These are phyloP conservation scores for Hericium erinaceus DNA, from an alignment of 768 basidiomycete species.

Conservation along the genomic window DNA sequence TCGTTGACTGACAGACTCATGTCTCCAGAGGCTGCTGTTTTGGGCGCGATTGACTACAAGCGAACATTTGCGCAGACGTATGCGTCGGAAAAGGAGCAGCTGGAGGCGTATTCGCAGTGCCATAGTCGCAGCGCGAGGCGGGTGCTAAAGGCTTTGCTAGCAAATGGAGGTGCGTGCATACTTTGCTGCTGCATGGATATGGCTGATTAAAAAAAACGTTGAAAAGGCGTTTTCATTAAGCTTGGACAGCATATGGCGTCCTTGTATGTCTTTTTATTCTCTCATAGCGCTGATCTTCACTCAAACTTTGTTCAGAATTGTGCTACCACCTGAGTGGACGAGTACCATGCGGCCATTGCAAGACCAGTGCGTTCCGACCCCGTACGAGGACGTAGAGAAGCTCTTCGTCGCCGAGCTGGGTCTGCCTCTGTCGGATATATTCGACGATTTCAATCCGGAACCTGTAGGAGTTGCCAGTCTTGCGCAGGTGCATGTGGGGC, in stretches of 20 bases:
- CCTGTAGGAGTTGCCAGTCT: slow-evolving; percentile 95
- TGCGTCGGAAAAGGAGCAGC: slow-evolving; percentile 37
- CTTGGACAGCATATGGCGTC: slow-evolving; percentile 84
- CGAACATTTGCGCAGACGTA: slow-evolving; percentile 48
- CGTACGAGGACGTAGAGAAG: slow-evolving; percentile 63
- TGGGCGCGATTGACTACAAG: slow-evolving; percentile 67
- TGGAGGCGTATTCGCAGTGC: slow-evolving; percentile 60
- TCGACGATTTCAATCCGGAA: slow-evolving; percentile 74
- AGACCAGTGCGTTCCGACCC: slow-evolving; percentile 89
- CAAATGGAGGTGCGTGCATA: slow-evolving; percentile 67
- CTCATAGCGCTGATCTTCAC: slow-evolving; percentile 13
- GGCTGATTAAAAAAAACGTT: background rate
- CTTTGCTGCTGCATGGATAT: background rate
- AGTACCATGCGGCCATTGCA: slow-evolving; percentile 56
- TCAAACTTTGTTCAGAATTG: slow-evolving; percentile 25
- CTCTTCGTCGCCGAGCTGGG: slow-evolving; percentile 81
- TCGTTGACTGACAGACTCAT: slow-evolving; percentile 16
- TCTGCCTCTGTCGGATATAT: slow-evolving; percentile 57
- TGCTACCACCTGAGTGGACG: slow-evolving; percentile 61
- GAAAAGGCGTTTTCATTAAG: slow-evolving; percentile 60
- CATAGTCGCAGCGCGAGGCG: slow-evolving; percentile 77
- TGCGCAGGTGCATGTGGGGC: slow-evolving; percentile 90
- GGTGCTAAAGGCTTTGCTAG: slow-evolving; percentile 74
- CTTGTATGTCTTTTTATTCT: slow-evolving; percentile 29
- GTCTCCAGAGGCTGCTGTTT: slow-evolving; percentile 45